Conservation (phyloP, 176 grass and related monocot species). For the Juncus inflexus region DNA sequence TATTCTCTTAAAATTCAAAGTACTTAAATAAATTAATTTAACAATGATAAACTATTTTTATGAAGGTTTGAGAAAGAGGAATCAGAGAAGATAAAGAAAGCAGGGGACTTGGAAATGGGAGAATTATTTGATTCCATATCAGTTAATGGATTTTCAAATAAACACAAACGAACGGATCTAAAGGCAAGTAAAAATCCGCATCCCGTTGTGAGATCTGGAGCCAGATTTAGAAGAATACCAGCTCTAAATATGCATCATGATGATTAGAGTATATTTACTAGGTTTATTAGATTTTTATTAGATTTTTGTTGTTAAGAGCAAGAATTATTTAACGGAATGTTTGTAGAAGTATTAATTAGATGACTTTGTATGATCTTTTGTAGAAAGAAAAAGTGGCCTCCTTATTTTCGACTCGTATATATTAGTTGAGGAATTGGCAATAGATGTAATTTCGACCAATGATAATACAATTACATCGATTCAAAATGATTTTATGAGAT, state of each 20-base stretch:
- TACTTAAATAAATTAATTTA: not conserved
- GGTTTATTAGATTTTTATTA: conserved; percentile 30
- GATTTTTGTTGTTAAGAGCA: no score
- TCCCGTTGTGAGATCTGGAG: conserved; percentile 30
- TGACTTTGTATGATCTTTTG: no score
- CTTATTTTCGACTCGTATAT: no score
- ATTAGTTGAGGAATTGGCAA: no score
- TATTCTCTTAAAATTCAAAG: not conserved
- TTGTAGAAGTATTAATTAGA: conserved; percentile 23
- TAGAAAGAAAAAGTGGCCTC: no score
- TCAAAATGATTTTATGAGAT: no score
- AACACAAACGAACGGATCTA: conserved; percentile 47
- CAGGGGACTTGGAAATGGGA: conserved; percentile 61
- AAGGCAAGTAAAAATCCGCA: conserved; percentile 27
- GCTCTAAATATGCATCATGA: conserved; percentile 55
- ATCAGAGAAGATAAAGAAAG: conserved; percentile 60
- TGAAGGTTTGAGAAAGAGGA: conserved; percentile 68
- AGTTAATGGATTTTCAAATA: conserved; percentile 38
- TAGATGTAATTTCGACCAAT: no score
- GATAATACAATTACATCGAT: no score
- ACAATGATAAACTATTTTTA: conserved; percentile 8
- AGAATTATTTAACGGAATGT: no score
- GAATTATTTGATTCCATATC: conserved; percentile 57
- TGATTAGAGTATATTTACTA: conserved; percentile 25
- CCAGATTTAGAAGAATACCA: conserved; percentile 62